A percentile compares a stretch with the other conserved stretches of the same genome.
Conservation (phyloP, 768 basidiomycete genomes). For the Hydnum rufescens region DNA sequence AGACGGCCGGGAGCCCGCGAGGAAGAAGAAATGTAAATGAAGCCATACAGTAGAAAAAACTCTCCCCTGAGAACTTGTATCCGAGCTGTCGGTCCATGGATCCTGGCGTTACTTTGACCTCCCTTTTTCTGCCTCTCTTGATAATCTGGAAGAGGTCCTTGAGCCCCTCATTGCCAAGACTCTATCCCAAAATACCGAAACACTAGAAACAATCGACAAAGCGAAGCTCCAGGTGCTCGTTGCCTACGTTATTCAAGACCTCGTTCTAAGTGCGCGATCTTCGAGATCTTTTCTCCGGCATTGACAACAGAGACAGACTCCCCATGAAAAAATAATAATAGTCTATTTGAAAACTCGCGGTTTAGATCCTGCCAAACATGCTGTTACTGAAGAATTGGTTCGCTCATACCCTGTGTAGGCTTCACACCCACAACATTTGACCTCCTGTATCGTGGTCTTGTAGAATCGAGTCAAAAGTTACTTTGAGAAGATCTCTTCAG, state of each 20-base stretch:
- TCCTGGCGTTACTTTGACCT: too few relatives aligned
- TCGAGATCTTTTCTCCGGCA: too few relatives aligned
- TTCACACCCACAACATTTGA: too few relatives aligned
- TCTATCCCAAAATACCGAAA: constrained; percentile 42
- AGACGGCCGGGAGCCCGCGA: too few relatives aligned
- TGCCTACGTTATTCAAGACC: constrained; percentile 70
- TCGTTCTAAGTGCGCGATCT: constrained; percentile 59
- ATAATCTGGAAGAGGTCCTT: constrained; percentile 45
- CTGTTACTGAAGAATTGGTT: constrained; percentile 63
- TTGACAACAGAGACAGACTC: not conserved
- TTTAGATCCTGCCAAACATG: constrained; percentile 60
- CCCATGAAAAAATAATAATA: constrained; percentile 15
- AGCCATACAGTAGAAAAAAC: too few relatives aligned
- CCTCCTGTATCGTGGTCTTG: too few relatives aligned
- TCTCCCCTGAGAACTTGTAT: too few relatives aligned
- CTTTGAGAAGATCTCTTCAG: constrained; percentile 61
- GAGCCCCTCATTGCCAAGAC: constrained; percentile 48
- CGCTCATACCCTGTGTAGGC: too few relatives aligned
- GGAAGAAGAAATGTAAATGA: too few relatives aligned
- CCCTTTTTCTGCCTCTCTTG: constrained; percentile 22
- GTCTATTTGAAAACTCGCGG: constrained; percentile 69
- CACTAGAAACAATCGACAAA: constrained; percentile 53
- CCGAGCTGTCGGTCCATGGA: too few relatives aligned
- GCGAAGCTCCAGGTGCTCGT: constrained; percentile 62
- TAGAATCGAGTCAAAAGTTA: constrained; percentile 58